These are phyloP conservation scores for Yamadazyma sp. DNA, from an alignment of 805 yeast species.

Conservation along the genomic window DNA sequence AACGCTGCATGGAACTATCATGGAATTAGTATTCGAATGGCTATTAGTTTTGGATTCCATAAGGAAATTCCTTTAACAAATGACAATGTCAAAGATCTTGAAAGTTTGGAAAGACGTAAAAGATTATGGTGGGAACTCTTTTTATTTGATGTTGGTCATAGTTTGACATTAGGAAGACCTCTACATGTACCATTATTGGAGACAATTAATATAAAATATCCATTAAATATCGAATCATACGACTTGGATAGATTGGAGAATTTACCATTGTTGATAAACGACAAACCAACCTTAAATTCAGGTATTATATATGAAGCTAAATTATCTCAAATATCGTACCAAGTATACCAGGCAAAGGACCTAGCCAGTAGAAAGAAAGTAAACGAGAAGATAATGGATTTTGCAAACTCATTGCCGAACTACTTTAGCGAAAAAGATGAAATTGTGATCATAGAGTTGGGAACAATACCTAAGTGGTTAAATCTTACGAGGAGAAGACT, in stretches of 20 bases:
- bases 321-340: slow-evolving; percentile 1
- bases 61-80: slow-evolving; percentile 36
- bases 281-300: slow-evolving; percentile 10
- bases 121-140: slow-evolving; percentile 69
- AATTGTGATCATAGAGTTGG: too few relatives aligned
- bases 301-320: slow-evolving; percentile 6
- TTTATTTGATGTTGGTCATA: slow-evolving; percentile 61
- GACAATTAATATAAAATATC: slow-evolving; percentile 47
- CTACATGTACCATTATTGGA: slow-evolving; percentile 47
- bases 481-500: slow-evolving; percentile 50
- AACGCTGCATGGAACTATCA: slow-evolving; percentile 68
- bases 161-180: slow-evolving; percentile 66
- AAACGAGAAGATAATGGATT: too few relatives aligned
- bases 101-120: slow-evolving; percentile 51
- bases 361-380: too few relatives aligned
- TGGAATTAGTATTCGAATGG: slow-evolving; percentile 66
- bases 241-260: slow-evolving; percentile 33
- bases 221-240: slow-evolving; percentile 15
- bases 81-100: slow-evolving; percentile 7
- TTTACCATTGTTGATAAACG: slow-evolving; percentile 35
- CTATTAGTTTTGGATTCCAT: slow-evolving; percentile 60
- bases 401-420: slow-evolving; percentile 24
- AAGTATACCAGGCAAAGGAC: too few relatives aligned
- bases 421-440: background rate
- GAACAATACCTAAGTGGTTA: slow-evolving; percentile 58